Conservation (phyloP, 2,329 filamentous ascomycete genomes). For the Xylariaceae sp. region DNA sequence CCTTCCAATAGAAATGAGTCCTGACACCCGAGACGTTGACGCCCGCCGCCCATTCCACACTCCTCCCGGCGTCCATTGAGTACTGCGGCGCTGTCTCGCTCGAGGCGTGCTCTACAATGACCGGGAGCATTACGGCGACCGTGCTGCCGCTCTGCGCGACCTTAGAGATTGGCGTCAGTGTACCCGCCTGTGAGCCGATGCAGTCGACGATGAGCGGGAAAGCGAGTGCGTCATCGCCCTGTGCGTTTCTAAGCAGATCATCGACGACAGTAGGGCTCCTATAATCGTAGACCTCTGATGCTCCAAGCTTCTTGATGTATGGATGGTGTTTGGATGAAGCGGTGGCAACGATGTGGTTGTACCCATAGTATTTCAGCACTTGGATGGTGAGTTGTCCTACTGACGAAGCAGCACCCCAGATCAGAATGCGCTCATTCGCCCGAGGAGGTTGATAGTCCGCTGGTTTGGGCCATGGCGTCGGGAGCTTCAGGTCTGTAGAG, state of each 20-base stretch:
- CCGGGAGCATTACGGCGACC: constrained; percentile 66
- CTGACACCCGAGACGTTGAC: constrained; percentile 61
- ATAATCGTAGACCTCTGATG: constrained; percentile 57
- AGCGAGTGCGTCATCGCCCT: constrained; percentile 29
- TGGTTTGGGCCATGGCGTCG: constrained; percentile 64
- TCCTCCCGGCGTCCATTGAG: constrained; percentile 56
- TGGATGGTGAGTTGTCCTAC: constrained; percentile 59
- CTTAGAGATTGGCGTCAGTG: constrained; percentile 55
- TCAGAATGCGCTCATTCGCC: constrained; percentile 50
- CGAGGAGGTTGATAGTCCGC: constrained; percentile 46
- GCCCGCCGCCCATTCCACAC: constrained; percentile 57
- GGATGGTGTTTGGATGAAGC: constrained; percentile 55
- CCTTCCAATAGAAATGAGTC: constrained; percentile 60
- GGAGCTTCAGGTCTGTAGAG: constrained; percentile 57
- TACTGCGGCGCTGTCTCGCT: constrained; percentile 57
- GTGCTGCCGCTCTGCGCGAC: constrained; percentile 56
- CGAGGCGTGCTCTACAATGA: constrained; percentile 61
- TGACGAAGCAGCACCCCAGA: constrained; percentile 61
- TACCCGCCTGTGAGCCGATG: constrained; percentile 57
- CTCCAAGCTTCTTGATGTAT: constrained; percentile 52
- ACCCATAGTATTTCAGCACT: constrained; percentile 60
- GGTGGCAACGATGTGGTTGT: constrained; percentile 56
- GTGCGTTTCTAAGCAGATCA: constrained; percentile 36
- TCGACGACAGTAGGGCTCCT: constrained; percentile 45
- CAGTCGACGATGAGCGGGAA: constrained; percentile 61